Evolutionary conservation across 768 basidiomycete species (phyloP).

Genomic region (Porpolomopsis calyptriformis): DNA sequence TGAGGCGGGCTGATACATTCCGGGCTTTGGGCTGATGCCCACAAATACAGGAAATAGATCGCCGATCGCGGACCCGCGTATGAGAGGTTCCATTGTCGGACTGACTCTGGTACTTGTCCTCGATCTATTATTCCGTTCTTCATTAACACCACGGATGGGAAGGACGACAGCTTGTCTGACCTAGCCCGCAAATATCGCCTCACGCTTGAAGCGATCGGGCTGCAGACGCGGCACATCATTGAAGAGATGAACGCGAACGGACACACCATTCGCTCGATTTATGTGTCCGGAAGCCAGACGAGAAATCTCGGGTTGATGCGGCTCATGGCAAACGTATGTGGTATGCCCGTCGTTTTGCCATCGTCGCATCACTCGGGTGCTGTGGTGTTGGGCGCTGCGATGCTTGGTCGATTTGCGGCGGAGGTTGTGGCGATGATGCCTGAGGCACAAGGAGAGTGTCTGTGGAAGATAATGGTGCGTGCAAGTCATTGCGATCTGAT

Average conservation of each 20-base stretch:
- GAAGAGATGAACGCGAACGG: conserved; percentile 80
- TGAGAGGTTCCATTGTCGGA: conserved; percentile 88
- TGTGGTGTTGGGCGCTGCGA: conserved; percentile 87
- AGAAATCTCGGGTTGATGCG: conserved; percentile 84
- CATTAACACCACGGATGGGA: not conserved
- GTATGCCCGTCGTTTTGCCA: conserved; percentile 76
- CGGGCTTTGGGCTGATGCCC: not conserved
- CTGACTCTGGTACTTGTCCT: conserved; percentile 52
- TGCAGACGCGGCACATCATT: conserved; percentile 91
- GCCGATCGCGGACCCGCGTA: conserved; percentile 88
- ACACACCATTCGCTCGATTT: conserved; percentile 73
- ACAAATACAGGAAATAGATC: conserved; percentile 73
- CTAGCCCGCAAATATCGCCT: conserved; percentile 86
- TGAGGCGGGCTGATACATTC: conserved; percentile 16
- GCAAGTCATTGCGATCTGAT: not conserved
- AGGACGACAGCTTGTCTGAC: conserved; percentile 67
- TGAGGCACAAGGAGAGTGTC: conserved; percentile 44
- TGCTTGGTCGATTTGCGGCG: conserved; percentile 82
- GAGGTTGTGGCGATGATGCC: conserved; percentile 35
- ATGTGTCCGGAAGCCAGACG: conserved; percentile 90
- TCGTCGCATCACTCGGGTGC: conserved; percentile 55
- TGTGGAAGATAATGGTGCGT: conserved; percentile 90
- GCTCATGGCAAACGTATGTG: conserved; percentile 78
- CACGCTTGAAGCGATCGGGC: conserved; percentile 85
- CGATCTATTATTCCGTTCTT: not conserved